These are phyloP conservation scores for Paraphoma sp. DNA, from an alignment of 2,329 filamentous ascomycete species.

Conservation along the genomic window DNA sequence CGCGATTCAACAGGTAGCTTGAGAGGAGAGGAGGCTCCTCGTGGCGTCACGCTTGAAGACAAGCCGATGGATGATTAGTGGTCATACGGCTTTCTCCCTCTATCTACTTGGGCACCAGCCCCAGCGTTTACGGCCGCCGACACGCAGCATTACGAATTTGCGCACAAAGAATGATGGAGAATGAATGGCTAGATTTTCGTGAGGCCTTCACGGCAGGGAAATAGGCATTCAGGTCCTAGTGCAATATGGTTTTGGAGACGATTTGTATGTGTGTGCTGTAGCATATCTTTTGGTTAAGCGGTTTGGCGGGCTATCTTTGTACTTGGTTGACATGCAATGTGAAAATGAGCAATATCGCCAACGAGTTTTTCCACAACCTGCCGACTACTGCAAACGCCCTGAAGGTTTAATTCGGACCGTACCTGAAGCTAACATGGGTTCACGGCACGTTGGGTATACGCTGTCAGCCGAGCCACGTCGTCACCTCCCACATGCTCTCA, in stretches of 20 bases:
- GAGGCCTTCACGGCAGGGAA: conserved; percentile 7
- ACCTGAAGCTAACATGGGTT: conserved; percentile 27
- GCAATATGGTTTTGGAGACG: neutral
- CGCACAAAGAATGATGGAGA: neutral
- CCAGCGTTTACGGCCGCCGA: conserved; percentile 6
- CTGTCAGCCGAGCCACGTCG: conserved; percentile 23
- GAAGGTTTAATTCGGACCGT: conserved; percentile 15
- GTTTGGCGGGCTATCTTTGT: conserved; percentile 21
- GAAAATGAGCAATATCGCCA: conserved; percentile 31
- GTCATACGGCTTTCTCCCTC: conserved; percentile 17
- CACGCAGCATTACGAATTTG: conserved; percentile 6
- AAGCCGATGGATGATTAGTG: conserved; percentile 77
- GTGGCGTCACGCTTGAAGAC: conserved; percentile 73
- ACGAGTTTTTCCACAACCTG: neutral
- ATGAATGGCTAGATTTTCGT: neutral
- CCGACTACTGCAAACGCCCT: neutral
- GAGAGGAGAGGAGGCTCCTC: conserved; percentile 53
- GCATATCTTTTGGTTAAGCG: conserved; percentile 24
- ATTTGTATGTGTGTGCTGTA: conserved; percentile 14
- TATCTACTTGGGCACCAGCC: conserved; percentile 1
- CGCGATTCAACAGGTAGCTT: conserved; percentile 49
- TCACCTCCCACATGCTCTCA: conserved; percentile 21
- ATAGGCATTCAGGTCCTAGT: conserved; percentile 2
- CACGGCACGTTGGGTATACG: conserved; percentile 15
- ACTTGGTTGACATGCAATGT: conserved; percentile 27